Percentiles rank a stretch among this genome's conserved stretches.
Evolutionary conservation across 345 rosid genomes (phyloP).

Genomic region (Aquilaria malaccensis): DNA sequence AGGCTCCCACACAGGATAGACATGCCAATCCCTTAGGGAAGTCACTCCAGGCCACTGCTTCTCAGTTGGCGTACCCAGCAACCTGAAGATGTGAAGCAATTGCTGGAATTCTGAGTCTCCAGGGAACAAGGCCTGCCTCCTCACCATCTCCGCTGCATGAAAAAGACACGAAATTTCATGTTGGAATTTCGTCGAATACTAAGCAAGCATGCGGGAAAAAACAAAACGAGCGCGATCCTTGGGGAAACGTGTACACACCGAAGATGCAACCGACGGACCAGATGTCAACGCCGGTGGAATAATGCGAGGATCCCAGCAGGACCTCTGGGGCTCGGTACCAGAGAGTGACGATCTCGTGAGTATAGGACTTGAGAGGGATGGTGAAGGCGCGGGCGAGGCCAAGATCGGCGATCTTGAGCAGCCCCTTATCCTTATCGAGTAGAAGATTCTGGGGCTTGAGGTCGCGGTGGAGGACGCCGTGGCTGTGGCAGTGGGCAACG

Average conservation of each 20-base stretch:
- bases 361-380: conserved; percentile 84
- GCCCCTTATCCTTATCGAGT: conserved; percentile 72
- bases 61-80: conserved; percentile 88
- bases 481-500: conserved; percentile 91
- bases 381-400: conserved; percentile 92
- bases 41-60: conserved; percentile 85
- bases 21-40: conserved; percentile 85
- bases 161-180: neutral
- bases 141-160: conserved; percentile 63
- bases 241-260: conserved; percentile 23
- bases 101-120: conserved; percentile 97
- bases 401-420: conserved; percentile 84
- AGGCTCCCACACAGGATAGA: conserved; percentile 78
- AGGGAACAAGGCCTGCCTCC: conserved; percentile 90
- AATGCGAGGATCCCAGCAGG: conserved; percentile 74
- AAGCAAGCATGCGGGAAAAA: neutral
- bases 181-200: neutral
- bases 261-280: conserved; percentile 99
- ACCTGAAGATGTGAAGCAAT: conserved; percentile 89
- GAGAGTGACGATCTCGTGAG: conserved; percentile 92
- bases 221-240: too few relatives aligned
- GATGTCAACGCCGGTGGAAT: conserved; percentile 85
- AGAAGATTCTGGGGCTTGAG: conserved; percentile 91
- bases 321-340: conserved; percentile 98
- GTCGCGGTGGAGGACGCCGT: conserved; percentile 91